Percentiles rank a stretch among this genome's conserved stretches.
Conservation (phyloP, 257 asterid genomes). For the Gentiana dahurica region DNA sequence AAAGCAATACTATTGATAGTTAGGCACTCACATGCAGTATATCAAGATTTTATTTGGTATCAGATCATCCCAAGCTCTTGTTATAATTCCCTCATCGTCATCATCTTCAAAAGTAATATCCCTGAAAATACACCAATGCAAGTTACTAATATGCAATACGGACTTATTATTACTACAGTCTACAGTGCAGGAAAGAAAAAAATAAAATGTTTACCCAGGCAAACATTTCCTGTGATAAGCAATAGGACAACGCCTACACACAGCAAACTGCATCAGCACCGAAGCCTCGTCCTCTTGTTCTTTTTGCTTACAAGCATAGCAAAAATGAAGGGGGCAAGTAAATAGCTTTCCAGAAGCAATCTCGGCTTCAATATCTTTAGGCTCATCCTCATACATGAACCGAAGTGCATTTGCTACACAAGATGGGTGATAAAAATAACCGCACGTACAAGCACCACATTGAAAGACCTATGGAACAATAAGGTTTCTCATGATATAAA, state of each 20-base stretch:
- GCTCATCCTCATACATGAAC: slow-evolving; percentile 38
- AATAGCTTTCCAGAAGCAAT: slow-evolving; percentile 74
- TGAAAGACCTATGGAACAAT: slow-evolving; percentile 56
- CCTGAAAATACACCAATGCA: slow-evolving; percentile 27
- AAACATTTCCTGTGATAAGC: slow-evolving; percentile 86
- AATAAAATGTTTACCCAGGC: slow-evolving; percentile 46
- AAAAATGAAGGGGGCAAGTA: slow-evolving; percentile 76
- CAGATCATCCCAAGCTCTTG: slow-evolving; percentile 86
- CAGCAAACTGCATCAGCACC: slow-evolving; percentile 69
- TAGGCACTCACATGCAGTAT: slow-evolving; percentile 69
- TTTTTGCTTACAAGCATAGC: slow-evolving; percentile 49
- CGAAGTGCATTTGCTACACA: slow-evolving; percentile 70
- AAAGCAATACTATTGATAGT: not conserved
- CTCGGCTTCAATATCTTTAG: slow-evolving; percentile 33
- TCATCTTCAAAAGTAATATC: slow-evolving; percentile 40
- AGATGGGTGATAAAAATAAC: slow-evolving; percentile 75
- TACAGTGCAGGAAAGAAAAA: not conserved
- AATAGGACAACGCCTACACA: slow-evolving; percentile 95
- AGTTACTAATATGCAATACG: not conserved
- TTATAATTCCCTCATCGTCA: slow-evolving; percentile 19
- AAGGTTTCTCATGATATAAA: no score
- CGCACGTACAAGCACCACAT: slow-evolving; percentile 82
- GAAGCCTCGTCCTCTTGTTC: slow-evolving; percentile 44
- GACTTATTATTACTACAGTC: not conserved
- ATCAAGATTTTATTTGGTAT: slow-evolving; percentile 64